Evolutionary conservation across 305 asterid species (phyloP).

Genomic region (Striga hermonthica): DNA sequence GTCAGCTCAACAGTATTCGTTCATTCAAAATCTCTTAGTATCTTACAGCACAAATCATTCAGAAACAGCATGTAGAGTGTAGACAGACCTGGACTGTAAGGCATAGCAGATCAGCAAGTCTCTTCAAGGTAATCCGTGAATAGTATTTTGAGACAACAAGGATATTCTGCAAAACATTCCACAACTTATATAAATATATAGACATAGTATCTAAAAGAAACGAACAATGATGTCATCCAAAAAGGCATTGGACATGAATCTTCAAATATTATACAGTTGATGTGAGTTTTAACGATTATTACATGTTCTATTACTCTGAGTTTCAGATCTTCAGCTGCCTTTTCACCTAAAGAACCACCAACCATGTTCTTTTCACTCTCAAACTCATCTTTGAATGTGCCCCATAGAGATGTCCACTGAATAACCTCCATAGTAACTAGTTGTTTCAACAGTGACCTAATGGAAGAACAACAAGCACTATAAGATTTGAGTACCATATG

Average conservation of each 20-base stretch:
- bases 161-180: constrained; percentile 61
- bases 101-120: constrained; percentile 85
- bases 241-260: too few relatives aligned
- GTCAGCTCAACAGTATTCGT: too few relatives aligned
- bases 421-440: constrained; percentile 92
- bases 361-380: constrained; percentile 78
- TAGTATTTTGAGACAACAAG: constrained; percentile 90
- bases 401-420: constrained; percentile 83
- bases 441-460: constrained; percentile 72
- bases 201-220: neutral
- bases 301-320: constrained; percentile 91
- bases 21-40: too few relatives aligned
- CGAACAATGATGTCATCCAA: neutral
- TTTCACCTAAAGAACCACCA: constrained; percentile 82
- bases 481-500: too few relatives aligned
- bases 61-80: constrained; percentile 6
- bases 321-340: constrained; percentile 83
- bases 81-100: constrained; percentile 69
- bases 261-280: neutral
- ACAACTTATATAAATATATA: neutral
- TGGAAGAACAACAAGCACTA: neutral
- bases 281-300: constrained; percentile 30
- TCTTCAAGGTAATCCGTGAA: constrained; percentile 77
- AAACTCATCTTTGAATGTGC: constrained; percentile 77
- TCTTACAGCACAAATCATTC: too few relatives aligned